Evolutionary conservation across 1,284 basidiomycete species (phyloP), one percentile per base, ranked within the genome.

Genomic region (Polyporus tsugae): DNA sequence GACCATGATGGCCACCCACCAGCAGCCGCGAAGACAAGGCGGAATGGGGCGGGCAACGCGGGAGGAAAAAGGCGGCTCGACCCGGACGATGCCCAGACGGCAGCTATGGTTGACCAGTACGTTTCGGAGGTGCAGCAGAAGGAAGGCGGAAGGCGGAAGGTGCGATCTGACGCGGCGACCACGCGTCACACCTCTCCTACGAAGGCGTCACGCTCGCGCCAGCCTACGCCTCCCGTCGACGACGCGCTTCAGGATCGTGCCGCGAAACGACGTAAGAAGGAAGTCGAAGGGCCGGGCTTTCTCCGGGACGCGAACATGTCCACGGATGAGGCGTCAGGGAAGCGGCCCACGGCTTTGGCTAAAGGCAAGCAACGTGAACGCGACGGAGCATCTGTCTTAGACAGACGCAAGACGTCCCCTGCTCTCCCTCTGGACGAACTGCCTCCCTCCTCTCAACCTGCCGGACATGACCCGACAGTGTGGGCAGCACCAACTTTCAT

Each of bases 401-500:
- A 55, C 5, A 25, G 11, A 3, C 22, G 10, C 46, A 49, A 25
- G 33, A 13, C 52, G 15, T 33, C 33, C 15, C 35, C 17, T n/a
- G 49, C 49, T 60, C 7, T 17, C 10, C 59, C 55, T 38, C 39
- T 7, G 6, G 25, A 63, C 5, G 22, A 44, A 9, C 22, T 35
- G 2, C 33, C 53, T 57, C 38, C 39, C 13, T 39, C 62, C 1
- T 39, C 60, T 3, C 39, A 61, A 35, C 25, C 36, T 15, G 25
- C 19, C 6, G 35, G 60, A 19, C 74, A 76, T 46, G 73, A 76
- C 52, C 69, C 75, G 0, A 29, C 57, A 7, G 60, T 70, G 5
- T 76, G 75, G 75, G 42, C 52, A 1, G 69, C 53, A 5, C 73
- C 75, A 38, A 63, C 72, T 5, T 76, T 76, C 70, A 66, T 74